phyloP scores from a whole-genome alignment of 2,329 filamentous ascomycete species.

The Ophiostoma perfectum region DNA sequence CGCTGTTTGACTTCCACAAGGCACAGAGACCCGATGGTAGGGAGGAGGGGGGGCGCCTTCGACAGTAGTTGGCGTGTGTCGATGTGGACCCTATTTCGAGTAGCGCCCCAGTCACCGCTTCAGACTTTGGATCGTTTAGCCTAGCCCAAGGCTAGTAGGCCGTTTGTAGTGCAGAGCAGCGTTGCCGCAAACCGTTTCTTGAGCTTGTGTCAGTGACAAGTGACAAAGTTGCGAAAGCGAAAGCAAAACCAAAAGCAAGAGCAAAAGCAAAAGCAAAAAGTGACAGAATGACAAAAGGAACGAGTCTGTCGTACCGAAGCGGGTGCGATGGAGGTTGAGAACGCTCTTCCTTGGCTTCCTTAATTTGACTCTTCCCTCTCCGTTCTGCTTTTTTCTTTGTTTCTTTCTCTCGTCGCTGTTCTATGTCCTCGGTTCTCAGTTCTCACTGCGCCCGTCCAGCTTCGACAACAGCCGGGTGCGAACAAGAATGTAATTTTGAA shows the following conservation, averaged over 20 bases:
- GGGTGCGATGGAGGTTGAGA: background rate
- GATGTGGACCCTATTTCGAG: conserved; percentile 13
- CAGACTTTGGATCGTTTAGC: conserved; percentile 12
- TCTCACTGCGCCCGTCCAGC: background rate
- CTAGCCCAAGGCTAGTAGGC: conserved; percentile 14
- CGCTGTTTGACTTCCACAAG: conserved; percentile 15
- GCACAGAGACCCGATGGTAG: conserved; percentile 9
- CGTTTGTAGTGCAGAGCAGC: conserved; percentile 10
- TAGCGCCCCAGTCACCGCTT: conserved; percentile 15
- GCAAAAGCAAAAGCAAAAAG: background rate
- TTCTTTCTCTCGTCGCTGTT: background rate
- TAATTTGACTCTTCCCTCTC: background rate
- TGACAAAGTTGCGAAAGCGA: background rate
- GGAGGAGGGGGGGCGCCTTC: conserved; percentile 13
- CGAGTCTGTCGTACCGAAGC: background rate
- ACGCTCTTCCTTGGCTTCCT: background rate
- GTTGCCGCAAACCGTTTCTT: conserved; percentile 1
- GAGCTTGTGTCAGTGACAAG: conserved; percentile 2
- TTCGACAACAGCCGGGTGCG: background rate
- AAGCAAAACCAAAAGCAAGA: no score
- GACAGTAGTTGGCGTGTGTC: conserved; percentile 10
- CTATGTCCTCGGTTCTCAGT: background rate
- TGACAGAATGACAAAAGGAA: background rate
- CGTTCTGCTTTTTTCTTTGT: background rate
- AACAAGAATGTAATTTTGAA: background rate